phyloP scores from a whole-genome alignment of 2,329 filamentous ascomycete species.

The Pseudogymnoascus sp. region DNA sequence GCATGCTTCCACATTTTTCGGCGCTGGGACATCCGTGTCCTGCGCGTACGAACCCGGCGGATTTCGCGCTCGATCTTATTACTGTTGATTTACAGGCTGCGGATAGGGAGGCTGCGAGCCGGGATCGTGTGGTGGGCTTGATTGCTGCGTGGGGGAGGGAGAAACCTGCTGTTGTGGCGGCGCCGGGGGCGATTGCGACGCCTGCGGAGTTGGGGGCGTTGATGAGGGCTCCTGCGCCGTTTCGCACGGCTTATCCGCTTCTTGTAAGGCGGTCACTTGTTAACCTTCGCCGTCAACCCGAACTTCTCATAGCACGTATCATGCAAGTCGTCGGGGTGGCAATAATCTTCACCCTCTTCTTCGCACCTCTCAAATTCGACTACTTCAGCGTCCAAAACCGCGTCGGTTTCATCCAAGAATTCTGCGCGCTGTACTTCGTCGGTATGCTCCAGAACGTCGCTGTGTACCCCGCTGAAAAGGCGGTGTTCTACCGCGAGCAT shows the following conservation, averaged over 20 bases:
- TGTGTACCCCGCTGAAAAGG: conserved; percentile 64
- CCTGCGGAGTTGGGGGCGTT: conserved; percentile 68
- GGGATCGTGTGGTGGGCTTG: conserved; percentile 54
- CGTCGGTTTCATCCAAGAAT: conserved; percentile 67
- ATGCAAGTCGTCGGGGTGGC: conserved; percentile 62
- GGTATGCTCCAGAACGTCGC: conserved; percentile 77
- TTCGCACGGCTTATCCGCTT: conserved; percentile 58
- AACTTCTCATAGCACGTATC: conserved; percentile 56
- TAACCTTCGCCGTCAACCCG: conserved; percentile 62
- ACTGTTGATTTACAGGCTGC: conserved; percentile 68
- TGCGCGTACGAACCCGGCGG: conserved; percentile 65
- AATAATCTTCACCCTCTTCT: conserved; percentile 61
- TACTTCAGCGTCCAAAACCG: conserved; percentile 67
- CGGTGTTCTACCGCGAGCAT: conserved; percentile 72
- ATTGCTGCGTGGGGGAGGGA: conserved; percentile 51
- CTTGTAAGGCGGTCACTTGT: conserved; percentile 61
- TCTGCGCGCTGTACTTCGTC: conserved; percentile 66
- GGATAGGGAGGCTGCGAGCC: conserved; percentile 54
- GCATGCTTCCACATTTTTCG: conserved; percentile 62
- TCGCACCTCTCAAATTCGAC: conserved; percentile 62
- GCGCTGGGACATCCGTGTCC: conserved; percentile 58
- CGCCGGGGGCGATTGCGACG: conserved; percentile 40
- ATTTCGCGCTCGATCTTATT: conserved; percentile 71
- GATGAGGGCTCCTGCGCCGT: conserved; percentile 55
- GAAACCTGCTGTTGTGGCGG: conserved; percentile 19